Conservation (phyloP, 148 eudicot species). For the Camellia granthamiana region DNA sequence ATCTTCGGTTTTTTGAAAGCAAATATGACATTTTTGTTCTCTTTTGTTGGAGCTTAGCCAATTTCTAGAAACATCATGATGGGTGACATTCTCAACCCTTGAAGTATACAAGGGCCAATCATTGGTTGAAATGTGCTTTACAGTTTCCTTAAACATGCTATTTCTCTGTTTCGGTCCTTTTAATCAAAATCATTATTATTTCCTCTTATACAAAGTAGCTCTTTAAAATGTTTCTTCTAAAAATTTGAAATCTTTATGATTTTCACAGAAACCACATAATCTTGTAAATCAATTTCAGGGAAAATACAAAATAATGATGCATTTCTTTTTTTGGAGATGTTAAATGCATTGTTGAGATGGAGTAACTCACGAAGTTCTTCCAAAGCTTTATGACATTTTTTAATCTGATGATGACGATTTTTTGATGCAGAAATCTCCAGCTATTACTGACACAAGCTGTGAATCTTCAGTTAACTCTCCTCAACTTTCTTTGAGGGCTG, state of each 20-base stretch:
- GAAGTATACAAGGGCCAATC: too few relatives aligned
- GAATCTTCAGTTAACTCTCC: constrained; percentile 35
- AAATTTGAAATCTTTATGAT: too few relatives aligned
- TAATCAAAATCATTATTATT: too few relatives aligned
- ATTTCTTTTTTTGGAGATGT: background rate
- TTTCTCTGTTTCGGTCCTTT: too few relatives aligned
- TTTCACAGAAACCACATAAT: too few relatives aligned
- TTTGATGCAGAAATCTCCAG: constrained; percentile 26
- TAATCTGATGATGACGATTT: background rate
- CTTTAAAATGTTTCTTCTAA: background rate
- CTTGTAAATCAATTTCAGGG: background rate
- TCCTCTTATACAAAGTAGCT: background rate
- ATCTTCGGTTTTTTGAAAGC: too few relatives aligned
- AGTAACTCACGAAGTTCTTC: background rate
- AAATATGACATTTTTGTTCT: too few relatives aligned
- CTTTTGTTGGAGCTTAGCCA: too few relatives aligned
- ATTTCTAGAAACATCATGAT: too few relatives aligned
- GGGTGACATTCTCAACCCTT: too few relatives aligned
- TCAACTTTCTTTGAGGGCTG: constrained; percentile 32
- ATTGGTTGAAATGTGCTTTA: too few relatives aligned
- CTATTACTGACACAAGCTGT: constrained; percentile 44
- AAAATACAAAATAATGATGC: background rate
- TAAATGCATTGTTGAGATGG: background rate
- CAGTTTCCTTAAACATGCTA: too few relatives aligned
- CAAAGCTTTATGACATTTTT: background rate